phyloP scores from a whole-genome alignment of 2,329 filamentous ascomycete species.

The Diaporthe citri region DNA sequence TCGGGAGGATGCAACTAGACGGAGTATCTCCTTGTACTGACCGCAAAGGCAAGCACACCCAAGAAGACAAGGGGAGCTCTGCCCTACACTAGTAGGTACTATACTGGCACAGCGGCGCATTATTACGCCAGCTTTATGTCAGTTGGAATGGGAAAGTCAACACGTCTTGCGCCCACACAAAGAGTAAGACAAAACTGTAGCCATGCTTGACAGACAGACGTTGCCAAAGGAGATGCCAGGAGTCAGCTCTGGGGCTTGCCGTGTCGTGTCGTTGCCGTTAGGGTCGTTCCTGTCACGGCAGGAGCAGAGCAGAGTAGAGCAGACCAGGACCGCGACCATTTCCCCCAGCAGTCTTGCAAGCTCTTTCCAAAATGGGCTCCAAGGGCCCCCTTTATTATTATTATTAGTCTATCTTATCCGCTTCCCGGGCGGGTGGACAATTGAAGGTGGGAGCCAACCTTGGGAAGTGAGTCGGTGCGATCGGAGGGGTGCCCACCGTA shows the following conservation, averaged over 20 bases:
- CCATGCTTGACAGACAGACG: background rate
- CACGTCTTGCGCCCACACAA: background rate
- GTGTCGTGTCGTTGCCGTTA: background rate
- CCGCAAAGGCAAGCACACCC: background rate
- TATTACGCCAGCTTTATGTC: background rate
- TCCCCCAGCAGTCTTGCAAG: background rate
- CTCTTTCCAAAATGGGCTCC: background rate
- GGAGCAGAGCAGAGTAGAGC: background rate
- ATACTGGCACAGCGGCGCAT: background rate
- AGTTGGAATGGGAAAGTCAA: background rate
- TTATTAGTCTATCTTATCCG: background rate
- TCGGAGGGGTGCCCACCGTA: constrained; percentile 1
- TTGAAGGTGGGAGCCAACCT: constrained; percentile 14
- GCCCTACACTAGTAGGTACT: background rate
- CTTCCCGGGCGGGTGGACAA: background rate
- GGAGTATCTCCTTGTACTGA: background rate
- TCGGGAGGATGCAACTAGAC: background rate
- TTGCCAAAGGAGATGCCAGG: background rate
- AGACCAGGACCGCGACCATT: background rate
- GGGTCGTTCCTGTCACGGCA: background rate
- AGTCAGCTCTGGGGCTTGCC: background rate
- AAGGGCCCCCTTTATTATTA: background rate
- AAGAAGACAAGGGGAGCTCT: constrained; percentile 2
- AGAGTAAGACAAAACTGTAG: background rate
- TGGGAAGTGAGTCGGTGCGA: constrained; percentile 2